Base-by-base conservation (phyloP, 176 grass and related monocot species). In the Hordeum marinum region DNA sequence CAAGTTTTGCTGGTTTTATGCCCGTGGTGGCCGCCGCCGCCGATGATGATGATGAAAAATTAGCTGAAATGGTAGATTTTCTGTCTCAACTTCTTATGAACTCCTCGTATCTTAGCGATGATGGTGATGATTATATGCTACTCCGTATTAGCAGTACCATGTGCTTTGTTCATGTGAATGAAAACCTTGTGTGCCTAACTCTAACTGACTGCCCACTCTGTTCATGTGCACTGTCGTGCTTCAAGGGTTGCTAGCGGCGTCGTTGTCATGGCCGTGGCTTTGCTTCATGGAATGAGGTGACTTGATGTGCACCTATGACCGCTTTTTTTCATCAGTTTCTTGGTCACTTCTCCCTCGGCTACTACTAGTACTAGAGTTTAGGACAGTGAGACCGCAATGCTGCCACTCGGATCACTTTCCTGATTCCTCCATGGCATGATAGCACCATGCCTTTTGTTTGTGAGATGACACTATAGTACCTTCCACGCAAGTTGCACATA, bases 11-110 rank as follows among this genome's bases (percentile, higher is more conserved):
- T 79, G 73, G 42, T 37, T 79, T 79, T 74, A 68, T 63, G 67
- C 52, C 23, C 18, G 48, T 21, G 68, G 7, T 27, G 34, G 0
- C 23, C 42, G 81, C 82, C 45, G 79, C 64, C 50, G 88, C 76
- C 67, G 85, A 70, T 20, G 73, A 85, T 77, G 83, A 72, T 54
- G 82, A 76, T 86, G 84, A 90, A 84, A 87, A 50, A 29, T 68
- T 87, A 55, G 62, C 8, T 75, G 35, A 67, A 75, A 23, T 80
- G n/a, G 10, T 62, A 18, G 69, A 66, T 35, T 83, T 74, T 4
- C 42, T 8, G 27, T 52, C n/a, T 77, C 8, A 79, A 52, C 59
- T 48, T 67, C 36, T 20, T n/a, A 18, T 48, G 35, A 67, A 54
- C 11, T 67, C 11, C 9, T 41, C 9, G 2, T 48, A 9, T 4